These are phyloP conservation scores for Neopestalotiopsis rosae DNA, from an alignment of 2,329 filamentous ascomycete species.

Conservation along the genomic window DNA sequence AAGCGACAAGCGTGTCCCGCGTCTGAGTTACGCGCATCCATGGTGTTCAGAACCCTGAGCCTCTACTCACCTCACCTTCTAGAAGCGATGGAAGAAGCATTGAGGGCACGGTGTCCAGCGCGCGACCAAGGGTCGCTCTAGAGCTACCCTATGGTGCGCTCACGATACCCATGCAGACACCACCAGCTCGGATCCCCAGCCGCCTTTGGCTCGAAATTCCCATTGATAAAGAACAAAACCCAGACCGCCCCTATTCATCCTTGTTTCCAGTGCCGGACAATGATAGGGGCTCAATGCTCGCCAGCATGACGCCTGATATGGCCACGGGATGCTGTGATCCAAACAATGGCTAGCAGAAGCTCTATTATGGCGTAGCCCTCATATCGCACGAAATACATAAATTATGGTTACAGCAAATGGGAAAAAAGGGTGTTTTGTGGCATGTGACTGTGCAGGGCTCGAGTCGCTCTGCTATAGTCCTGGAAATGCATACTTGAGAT, in stretches of 20 bases:
- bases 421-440: neutral
- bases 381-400: neutral
- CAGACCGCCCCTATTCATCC: slow-evolving; percentile 11
- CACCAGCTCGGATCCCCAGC: neutral
- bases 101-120: neutral
- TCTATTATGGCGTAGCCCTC: neutral
- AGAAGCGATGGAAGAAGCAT: slow-evolving; percentile 7
- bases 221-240: slow-evolving; percentile 4
- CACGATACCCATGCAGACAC: slow-evolving; percentile 3
- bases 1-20: neutral
- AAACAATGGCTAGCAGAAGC: neutral
- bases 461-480: too few relatives aligned
- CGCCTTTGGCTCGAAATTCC: neutral
- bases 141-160: slow-evolving; percentile 6
- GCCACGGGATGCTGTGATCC: neutral
- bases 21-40: neutral
- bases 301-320: neutral
- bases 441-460: neutral
- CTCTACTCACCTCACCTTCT: slow-evolving; percentile 1
- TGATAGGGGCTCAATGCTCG: neutral
- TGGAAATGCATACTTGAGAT: too few relatives aligned
- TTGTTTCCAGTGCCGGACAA: neutral
- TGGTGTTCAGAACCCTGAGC: neutral
- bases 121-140: slow-evolving; percentile 3
- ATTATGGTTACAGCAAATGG: neutral